Percentiles rank a stretch among this genome's conserved stretches.
phyloP scores from a whole-genome alignment of 192 early-diverging fungal genomes.

The Rhizophagus clarus region DNA sequence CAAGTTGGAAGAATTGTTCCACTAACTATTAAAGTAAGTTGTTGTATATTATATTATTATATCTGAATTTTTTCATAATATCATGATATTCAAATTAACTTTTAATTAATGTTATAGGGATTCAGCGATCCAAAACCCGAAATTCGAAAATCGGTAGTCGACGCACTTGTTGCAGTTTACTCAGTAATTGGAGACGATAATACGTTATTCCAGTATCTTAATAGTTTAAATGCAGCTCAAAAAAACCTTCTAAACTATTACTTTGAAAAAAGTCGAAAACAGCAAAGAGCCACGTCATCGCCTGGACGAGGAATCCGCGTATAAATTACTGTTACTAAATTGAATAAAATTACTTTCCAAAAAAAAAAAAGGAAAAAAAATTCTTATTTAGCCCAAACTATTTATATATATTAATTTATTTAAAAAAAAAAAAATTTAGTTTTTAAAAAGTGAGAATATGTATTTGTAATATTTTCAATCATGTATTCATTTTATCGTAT shows the following conservation, averaged over 20 bases:
- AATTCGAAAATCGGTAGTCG: constrained; percentile 30
- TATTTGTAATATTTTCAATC: no score
- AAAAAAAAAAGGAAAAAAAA: no score
- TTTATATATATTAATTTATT: no score
- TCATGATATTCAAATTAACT: not conserved
- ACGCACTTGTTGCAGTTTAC: constrained; percentile 27
- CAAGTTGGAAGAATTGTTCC: constrained; percentile 26
- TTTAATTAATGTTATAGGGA: not conserved
- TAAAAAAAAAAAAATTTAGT: no score
- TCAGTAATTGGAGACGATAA: constrained; percentile 24
- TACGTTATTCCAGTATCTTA: constrained; percentile 26
- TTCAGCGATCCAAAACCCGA: constrained; percentile 24
- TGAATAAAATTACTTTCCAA: not conserved
- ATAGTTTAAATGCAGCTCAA: constrained; percentile 15
- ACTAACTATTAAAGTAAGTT: constrained; percentile 16
- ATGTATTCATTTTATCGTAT: no score
- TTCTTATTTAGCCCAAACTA: no score
- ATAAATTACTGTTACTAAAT: not conserved
- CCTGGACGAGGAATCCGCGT: not conserved
- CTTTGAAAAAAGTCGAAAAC: constrained; percentile 22
- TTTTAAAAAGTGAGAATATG: no score
- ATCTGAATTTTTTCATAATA: not conserved
- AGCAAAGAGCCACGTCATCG: not conserved
- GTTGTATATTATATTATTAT: not conserved
- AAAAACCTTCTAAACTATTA: constrained; percentile 23